phyloP scores from a whole-genome alignment of 257 asterid genomes.

The Ajuga chamaepitys region DNA sequence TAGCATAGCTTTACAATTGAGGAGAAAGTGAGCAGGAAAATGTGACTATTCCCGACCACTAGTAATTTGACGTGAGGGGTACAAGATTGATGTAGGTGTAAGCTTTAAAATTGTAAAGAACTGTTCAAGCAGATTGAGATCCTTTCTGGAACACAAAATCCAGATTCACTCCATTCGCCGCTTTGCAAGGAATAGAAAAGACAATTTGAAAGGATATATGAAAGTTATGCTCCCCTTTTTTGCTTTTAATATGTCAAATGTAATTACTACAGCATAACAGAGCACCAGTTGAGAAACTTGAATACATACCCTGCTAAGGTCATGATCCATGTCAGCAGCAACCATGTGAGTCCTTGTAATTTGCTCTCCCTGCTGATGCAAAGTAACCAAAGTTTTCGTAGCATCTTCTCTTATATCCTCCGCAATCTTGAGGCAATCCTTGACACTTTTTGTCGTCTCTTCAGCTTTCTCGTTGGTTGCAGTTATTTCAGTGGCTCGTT shows the following conservation, averaged over 20 bases:
- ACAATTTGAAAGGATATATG: neutral
- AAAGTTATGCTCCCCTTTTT: neutral
- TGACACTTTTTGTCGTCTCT: conserved; percentile 67
- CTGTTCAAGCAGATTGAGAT: neutral
- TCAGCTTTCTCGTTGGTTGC: conserved; percentile 93
- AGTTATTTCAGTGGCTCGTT: conserved; percentile 68
- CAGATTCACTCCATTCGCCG: neutral
- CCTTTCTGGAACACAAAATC: neutral
- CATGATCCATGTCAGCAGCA: conserved; percentile 88
- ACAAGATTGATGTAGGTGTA: neutral
- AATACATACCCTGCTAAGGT: conserved; percentile 81
- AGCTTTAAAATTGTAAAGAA: neutral
- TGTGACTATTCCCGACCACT: neutral
- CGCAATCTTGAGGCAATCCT: conserved; percentile 78
- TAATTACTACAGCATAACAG: neutral
- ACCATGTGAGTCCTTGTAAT: conserved; percentile 69
- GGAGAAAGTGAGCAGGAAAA: too few species aligned
- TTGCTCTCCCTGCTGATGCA: conserved; percentile 98
- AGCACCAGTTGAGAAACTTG: neutral
- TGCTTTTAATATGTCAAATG: neutral
- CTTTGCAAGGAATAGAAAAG: neutral
- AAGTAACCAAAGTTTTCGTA: conserved; percentile 65
- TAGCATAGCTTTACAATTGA: neutral
- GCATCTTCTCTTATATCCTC: conserved; percentile 90
- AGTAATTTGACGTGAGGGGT: neutral